A percentile compares a stretch with the other conserved stretches of the same genome.
Conservation (phyloP, 164 flowering plant species). For the Vitis amurensis region DNA sequence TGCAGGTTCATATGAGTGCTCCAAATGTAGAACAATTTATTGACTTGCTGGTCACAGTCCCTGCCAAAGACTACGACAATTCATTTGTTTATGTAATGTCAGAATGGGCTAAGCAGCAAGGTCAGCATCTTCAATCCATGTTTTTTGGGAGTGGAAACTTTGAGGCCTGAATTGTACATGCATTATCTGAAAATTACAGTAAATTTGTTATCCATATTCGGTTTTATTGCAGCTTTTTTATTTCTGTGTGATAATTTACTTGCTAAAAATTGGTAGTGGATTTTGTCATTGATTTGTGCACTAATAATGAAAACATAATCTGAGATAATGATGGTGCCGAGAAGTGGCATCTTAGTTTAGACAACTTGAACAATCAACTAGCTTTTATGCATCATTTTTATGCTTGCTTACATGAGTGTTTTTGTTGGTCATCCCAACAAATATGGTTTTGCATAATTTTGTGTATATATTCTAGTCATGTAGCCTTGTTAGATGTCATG, state of each 20-base stretch:
- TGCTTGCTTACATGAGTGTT: too few relatives aligned
- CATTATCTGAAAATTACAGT: neutral
- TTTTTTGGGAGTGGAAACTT: neutral
- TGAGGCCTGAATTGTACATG: neutral
- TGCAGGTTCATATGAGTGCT: constrained; percentile 84
- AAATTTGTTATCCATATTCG: neutral
- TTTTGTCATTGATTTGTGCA: too few relatives aligned
- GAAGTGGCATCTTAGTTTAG: too few relatives aligned
- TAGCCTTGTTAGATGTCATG: too few relatives aligned
- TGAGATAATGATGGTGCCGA: too few relatives aligned
- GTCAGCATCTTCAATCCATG: constrained; percentile 32
- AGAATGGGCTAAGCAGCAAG: constrained; percentile 93
- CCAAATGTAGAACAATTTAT: constrained; percentile 82
- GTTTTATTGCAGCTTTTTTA: neutral
- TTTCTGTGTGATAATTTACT: neutral
- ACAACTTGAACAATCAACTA: too few relatives aligned
- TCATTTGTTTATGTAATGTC: constrained; percentile 81
- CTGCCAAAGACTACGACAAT: constrained; percentile 64
- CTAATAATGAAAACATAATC: too few relatives aligned
- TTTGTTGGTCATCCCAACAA: too few relatives aligned
- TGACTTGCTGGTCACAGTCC: constrained; percentile 63
- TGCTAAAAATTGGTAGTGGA: neutral
- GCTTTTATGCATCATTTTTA: too few relatives aligned
- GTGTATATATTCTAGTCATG: neutral
- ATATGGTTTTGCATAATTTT: too few relatives aligned